Conservation (phyloP, 2,329 filamentous ascomycete genomes). For the Didymella sp. region DNA sequence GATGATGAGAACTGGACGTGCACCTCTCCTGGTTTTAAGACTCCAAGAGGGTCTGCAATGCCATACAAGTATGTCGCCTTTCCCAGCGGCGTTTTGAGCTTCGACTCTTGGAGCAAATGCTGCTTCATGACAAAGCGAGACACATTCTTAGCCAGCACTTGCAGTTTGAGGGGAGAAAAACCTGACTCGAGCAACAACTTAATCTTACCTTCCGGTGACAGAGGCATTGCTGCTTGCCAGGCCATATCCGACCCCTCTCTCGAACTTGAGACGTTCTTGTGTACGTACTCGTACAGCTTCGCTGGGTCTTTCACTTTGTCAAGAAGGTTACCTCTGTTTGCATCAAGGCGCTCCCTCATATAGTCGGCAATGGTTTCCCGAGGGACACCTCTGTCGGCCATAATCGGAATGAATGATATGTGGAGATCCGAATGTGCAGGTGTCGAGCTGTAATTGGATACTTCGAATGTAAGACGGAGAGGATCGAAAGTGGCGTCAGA, state of each 20-base stretch:
- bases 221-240: slow-evolving; percentile 40
- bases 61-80: slow-evolving; percentile 70
- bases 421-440: slow-evolving; percentile 66
- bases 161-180: slow-evolving; percentile 61
- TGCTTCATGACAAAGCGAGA: slow-evolving; percentile 59
- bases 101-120: slow-evolving; percentile 61
- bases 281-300: slow-evolving; percentile 60
- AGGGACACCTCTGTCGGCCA: slow-evolving; percentile 66
- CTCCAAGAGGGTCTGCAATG: slow-evolving; percentile 69
- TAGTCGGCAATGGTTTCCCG: slow-evolving; percentile 56
- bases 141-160: slow-evolving; percentile 59
- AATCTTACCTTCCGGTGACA: slow-evolving; percentile 34
- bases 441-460: slow-evolving; percentile 59
- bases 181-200: slow-evolving; percentile 54
- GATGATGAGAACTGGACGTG: slow-evolving; percentile 70
- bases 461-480: slow-evolving; percentile 69
- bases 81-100: slow-evolving; percentile 67
- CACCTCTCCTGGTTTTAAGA: slow-evolving; percentile 69
- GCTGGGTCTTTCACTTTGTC: slow-evolving; percentile 60
- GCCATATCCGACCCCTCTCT: slow-evolving; percentile 24
- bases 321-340: slow-evolving; percentile 62
- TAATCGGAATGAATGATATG: slow-evolving; percentile 71
- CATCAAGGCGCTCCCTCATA: slow-evolving; percentile 58
- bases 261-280: slow-evolving; percentile 45
- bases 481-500: slow-evolving; percentile 54